Conservation (phyloP, 2,329 filamentous ascomycete species). For the Penicillium sp. region DNA sequence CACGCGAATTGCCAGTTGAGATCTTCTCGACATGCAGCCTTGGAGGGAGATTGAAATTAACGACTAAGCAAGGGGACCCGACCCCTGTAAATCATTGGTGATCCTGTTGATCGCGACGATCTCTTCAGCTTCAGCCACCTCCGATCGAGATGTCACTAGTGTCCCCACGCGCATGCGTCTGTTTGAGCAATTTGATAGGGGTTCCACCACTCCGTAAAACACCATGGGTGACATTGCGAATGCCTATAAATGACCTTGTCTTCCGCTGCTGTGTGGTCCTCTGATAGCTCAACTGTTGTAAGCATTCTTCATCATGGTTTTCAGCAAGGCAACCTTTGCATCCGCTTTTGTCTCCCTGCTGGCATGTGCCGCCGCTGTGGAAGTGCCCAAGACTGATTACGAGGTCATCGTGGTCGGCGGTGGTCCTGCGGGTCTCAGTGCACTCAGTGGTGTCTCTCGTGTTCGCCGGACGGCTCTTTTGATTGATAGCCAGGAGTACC, state of each 20-base stretch:
- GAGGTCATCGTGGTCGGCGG: slow-evolving; percentile 53
- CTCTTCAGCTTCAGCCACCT: background rate
- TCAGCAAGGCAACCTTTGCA: background rate
- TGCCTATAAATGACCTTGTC: slow-evolving; percentile 1
- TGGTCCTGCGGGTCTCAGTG: slow-evolving; percentile 49
- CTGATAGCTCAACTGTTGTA: background rate
- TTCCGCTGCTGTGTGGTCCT: too few relatives aligned
- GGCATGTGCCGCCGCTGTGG: slow-evolving; percentile 16
- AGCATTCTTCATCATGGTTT: background rate
- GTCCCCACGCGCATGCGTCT: background rate
- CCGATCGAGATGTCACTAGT: background rate
- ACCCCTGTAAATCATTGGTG: background rate
- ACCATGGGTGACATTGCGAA: background rate
- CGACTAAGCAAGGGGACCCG: background rate
- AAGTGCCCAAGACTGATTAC: slow-evolving; percentile 33
- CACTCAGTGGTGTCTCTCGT: slow-evolving; percentile 51
- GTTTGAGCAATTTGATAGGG: background rate
- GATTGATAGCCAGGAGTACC: slow-evolving; percentile 52
- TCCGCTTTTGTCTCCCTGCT: slow-evolving; percentile 21
- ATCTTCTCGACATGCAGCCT: background rate
- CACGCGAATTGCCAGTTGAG: background rate
- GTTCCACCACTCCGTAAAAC: background rate
- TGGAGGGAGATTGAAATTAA: background rate
- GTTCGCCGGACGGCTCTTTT: slow-evolving; percentile 49
- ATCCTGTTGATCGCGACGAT: background rate